Conservation (phyloP, 2,329 filamentous ascomycete species). For the Calonectria pauciramosa region DNA sequence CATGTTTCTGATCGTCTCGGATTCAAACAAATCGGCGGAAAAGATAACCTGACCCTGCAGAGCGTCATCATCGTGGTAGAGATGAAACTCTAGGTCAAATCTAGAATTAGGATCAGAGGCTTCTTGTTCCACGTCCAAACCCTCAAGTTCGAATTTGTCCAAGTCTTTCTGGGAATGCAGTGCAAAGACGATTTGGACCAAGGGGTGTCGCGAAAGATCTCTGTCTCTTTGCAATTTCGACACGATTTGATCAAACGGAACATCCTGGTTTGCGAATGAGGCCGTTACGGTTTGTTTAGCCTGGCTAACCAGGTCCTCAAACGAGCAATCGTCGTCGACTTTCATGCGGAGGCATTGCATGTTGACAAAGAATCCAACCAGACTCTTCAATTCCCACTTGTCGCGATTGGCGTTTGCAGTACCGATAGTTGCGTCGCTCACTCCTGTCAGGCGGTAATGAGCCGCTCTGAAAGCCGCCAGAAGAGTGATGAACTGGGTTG, state of each 20-base stretch:
- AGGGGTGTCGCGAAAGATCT: neutral
- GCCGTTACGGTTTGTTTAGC: neutral
- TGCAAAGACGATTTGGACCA: neutral
- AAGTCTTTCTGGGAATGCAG: neutral
- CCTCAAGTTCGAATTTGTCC: neutral
- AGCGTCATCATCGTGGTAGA: neutral
- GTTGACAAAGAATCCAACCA: constrained; percentile 45
- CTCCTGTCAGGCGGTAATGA: constrained; percentile 41
- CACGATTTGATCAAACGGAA: neutral
- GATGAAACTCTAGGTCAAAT: neutral
- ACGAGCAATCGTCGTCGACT: constrained; percentile 12
- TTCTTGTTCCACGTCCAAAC: neutral
- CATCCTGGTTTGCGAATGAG: neutral
- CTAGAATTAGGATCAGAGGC: neutral
- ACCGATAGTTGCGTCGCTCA: constrained; percentile 38
- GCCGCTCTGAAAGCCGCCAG: constrained; percentile 40
- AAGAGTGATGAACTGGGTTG: neutral
- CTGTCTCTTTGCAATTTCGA: neutral
- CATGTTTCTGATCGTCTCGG: neutral
- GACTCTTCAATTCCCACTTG: constrained; percentile 28
- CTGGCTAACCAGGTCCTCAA: neutral
- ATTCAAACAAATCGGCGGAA: neutral
- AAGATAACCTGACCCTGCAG: neutral
- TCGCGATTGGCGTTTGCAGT: constrained; percentile 36
- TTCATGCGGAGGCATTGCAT: constrained; percentile 36